These are phyloP conservation scores for Fusarium sp. DNA, from an alignment of 2,329 filamentous ascomycete species.

Conservation along the genomic window DNA sequence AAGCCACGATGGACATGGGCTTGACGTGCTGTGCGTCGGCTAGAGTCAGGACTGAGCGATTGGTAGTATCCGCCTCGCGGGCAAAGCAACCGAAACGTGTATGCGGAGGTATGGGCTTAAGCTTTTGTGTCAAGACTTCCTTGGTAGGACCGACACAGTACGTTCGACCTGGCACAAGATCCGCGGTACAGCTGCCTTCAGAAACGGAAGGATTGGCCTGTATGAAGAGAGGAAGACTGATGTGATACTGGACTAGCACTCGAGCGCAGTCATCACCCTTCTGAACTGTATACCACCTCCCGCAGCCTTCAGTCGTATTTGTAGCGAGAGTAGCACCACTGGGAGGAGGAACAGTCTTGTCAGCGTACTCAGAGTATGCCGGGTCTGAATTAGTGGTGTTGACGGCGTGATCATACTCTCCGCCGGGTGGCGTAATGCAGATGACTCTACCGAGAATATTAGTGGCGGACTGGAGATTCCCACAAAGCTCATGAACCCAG, in stretches of 20 bases:
- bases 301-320: background rate
- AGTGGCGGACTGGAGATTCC: background rate
- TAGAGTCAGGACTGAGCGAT: background rate
- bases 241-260: background rate
- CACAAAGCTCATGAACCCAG: background rate
- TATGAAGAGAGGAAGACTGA: background rate
- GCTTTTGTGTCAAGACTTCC: background rate
- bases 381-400: background rate
- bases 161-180: background rate
- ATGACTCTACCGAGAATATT: background rate
- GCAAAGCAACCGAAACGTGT: background rate
- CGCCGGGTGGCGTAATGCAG: background rate
- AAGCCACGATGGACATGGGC: background rate
- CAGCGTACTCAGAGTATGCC: background rate
- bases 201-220: background rate
- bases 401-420: background rate
- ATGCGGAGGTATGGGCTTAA: background rate
- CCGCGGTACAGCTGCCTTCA: accelerated
- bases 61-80: background rate
- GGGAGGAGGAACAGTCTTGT: background rate
- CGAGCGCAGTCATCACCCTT: background rate
- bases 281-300: background rate
- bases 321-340: background rate
- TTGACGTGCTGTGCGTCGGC: background rate
- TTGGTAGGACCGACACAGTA: background rate